These are phyloP conservation scores for Hypoxylon cercidicola DNA, from an alignment of 495 filamentous ascomycete species.

Conservation along the genomic window DNA sequence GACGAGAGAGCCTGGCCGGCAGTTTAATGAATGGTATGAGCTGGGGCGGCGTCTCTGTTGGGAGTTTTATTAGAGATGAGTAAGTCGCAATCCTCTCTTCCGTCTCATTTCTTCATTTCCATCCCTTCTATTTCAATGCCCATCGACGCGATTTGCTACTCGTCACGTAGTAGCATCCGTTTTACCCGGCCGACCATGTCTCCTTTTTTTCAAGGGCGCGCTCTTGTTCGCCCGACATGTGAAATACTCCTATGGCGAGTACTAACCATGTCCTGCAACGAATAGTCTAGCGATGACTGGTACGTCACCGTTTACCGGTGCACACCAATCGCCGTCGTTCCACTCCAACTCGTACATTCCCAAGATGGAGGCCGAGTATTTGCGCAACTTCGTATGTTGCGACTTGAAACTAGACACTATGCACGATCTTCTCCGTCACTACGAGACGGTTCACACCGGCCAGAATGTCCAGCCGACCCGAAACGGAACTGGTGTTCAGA, in stretches of 20 bases:
- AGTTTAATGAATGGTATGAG: constrained; percentile 95
- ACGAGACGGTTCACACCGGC: constrained; percentile 87
- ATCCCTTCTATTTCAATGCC: constrained; percentile 16
- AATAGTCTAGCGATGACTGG: constrained; percentile 93
- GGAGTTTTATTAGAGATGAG: constrained; percentile 98
- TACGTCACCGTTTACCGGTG: constrained; percentile 82
- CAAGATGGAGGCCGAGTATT: constrained; percentile 96
- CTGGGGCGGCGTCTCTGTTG: constrained; percentile 95
- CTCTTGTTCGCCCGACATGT: constrained; percentile 32
- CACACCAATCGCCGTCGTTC: constrained; percentile 90
- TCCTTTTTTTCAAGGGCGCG: constrained; percentile 23
- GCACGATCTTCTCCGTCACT: constrained; percentile 95
- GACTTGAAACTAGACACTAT: constrained; percentile 85
- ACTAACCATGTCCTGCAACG: constrained; percentile 39
- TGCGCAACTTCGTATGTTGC: constrained; percentile 96
- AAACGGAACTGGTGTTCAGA: constrained; percentile 45
- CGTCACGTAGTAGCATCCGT: constrained; percentile 32
- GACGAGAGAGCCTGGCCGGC: constrained; percentile 85
- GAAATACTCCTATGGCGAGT: constrained; percentile 29
- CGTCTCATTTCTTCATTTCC: constrained; percentile 15
- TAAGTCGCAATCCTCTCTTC: constrained; percentile 65
- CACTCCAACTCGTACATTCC: constrained; percentile 98
- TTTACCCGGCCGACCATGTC: constrained; percentile 43
- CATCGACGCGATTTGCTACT: constrained; percentile 15
- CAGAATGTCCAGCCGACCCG: constrained; percentile 48